Evolutionary conservation across 208 protist genomes (phyloP), one percentile per base, ranked within the genome.

Genomic region (Endotrypanum monterogeii): DNA sequence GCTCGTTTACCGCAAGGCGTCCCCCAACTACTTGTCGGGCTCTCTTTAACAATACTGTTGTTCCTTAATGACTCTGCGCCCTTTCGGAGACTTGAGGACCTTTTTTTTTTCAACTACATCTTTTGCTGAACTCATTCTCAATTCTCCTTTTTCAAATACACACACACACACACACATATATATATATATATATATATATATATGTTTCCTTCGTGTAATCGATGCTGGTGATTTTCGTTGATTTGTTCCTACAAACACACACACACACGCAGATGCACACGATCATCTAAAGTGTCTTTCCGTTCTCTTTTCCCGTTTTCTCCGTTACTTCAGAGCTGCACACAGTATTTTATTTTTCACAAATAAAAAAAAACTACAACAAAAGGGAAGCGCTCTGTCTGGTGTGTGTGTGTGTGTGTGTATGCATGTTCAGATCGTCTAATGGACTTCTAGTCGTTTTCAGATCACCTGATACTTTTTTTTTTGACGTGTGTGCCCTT

Each of bases 211-310:
- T n/a, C n/a, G n/a, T n/a, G n/a, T n/a, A n/a, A n/a, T n/a, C n/a
- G n/a, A n/a, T n/a, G n/a, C n/a, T n/a, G n/a, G n/a, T n/a, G n/a
- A n/a, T n/a, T n/a, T n/a, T n/a, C n/a, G n/a, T n/a, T n/a, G n/a
- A n/a, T n/a, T n/a, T 23, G 41, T 18, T 35, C 39, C 39, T 23
- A 58, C 37, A 62, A 41, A 50, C 67, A 62, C 67, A 51, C 67
- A 48, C 11, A 72, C 67, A 18, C 67, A 62, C 25, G 48, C 23
- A 37, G 39, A 20, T 23, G 51, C 32, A 12, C 20, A 39, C n/a
- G n/a, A n/a, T n/a, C n/a, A n/a, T n/a, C n/a, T n/a, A n/a, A n/a
- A n/a, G n/a, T n/a, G n/a, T n/a, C 44, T 48, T 48, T 11, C 44
- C 18, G 11, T 20, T 37, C n/a, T 12, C 11, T 51, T 37, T 65